Base-by-base conservation (phyloP, 1,139 yeast species). In the Suhomyces bolitotheri region DNA sequence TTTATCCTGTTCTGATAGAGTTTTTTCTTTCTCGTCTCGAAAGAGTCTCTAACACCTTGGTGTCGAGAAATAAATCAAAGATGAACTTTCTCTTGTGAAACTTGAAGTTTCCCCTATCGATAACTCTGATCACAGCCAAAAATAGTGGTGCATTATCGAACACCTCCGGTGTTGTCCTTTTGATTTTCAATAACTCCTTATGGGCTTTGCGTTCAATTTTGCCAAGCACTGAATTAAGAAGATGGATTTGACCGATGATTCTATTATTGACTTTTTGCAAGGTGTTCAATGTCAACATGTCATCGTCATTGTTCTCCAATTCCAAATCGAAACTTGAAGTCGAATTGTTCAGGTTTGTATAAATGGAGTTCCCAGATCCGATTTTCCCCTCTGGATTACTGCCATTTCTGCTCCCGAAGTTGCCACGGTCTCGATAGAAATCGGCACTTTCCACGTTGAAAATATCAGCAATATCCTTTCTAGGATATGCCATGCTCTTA, bases 141-240 rank as follows among this genome's bases (percentile, higher is more conserved):
- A 84, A 82, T 36, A 87, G 61, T 7, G 69, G 76, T 8, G 78
- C 71, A 43, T 66, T 73, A 33, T 73, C 77, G 56, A 87, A 88
- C 13, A 77, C 56, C 20, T 68, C 70, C 1, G 84, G 80, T 38
- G 73, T 64, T 31, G 62, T 65, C 20, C 68, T 62, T 44, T 82
- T 80, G 40, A 87, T 53, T 30, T 70, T 71, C 8, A 73, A 74
- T 38, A 89, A 69, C 36, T 78, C 82, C 43, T 76, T 76, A 24
- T 78, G 74, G 0, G 95, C 86, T 33, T 78, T 77, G 33, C 80
- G 75, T 33, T 88, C 79, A 24, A 83, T 75, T 43, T 78, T 82
- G 40, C 80, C 78, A 40, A 83, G 70, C 31, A 85, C 72, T 21
- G 84, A 78, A 33, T 84, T 76, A 31, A 85, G 68, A 14, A 78